Evolutionary conservation across 257 asterid species (phyloP), one percentile per base, ranked within the genome.

Genomic region (Orobanche coerulescens): DNA sequence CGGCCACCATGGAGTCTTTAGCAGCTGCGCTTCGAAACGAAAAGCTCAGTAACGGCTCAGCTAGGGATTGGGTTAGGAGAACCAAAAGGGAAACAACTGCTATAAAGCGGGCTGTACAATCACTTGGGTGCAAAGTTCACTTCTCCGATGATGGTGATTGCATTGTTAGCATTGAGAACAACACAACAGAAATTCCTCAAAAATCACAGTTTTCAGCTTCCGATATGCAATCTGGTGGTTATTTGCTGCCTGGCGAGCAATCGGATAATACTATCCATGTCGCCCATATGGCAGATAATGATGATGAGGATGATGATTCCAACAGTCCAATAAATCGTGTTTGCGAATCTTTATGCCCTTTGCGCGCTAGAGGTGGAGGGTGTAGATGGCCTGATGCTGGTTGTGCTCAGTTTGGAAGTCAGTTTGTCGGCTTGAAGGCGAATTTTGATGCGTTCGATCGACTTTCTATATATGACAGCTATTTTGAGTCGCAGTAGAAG

Each of bases 401-500:
- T 0, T 93, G 97, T 80, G 85, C 96, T 57, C 95, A 84, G 55
- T 72, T 69, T 37, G 95, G 83, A 40, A 89, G 95, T 70, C 97
- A 89, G 71, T 86, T 82, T 75, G 80, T 93, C 58, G 98, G 95
- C 33, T 62, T 93, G 72, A 84, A 76, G 78, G 97, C 95, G 13
- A 93, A 93, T 73, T 93, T 79, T 75, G 95, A 89, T 73, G 98
- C 98, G 44, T 89, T 93, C 42, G 98, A 93, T 67, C 82, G 83
- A 24, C 88, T 93, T 60, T 80, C 95, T 24, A 84, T 93, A 65
- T 67, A 78, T 18, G 98, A 93, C 61, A 75, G 89, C 76, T 89
- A 89, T 75, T 93, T 93, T 23, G 85, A 75, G 67, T 64, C 84
- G 34, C 68, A 83, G 65, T 79, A 79, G 72, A 61, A 68, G 33